Evolutionary conservation across 2,329 filamentous ascomycete species (phyloP), one percentile per base, ranked within the genome.

Genomic region (Colletotrichum scovillei): DNA sequence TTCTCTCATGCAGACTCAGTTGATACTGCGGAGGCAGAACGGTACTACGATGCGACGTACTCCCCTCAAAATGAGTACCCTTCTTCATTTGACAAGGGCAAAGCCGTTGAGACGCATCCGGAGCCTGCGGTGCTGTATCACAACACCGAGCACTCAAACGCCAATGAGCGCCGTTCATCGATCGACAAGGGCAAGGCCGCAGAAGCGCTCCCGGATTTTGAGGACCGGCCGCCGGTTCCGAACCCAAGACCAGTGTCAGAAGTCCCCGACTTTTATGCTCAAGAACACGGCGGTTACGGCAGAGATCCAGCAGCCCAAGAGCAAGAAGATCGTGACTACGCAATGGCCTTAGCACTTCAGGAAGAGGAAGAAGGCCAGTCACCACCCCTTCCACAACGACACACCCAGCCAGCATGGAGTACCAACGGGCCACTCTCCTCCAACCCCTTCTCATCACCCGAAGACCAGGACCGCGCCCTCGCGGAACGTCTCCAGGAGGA

Each of bases 321-420:
- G 46, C 70, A 73, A 30, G 70, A 73, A 35, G 70, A 73, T 22
- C 70, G 70, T 0, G 70, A 73, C 60, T 73, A 69, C 26, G 70
- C 70, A 16, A 73, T 73, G 70, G 70, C 70, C 16, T 28, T 73
- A 1, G 70, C 70, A 12, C 70, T 73, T 24, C 70, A 73, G 35
- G 70, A 73, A n/a, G 70, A 70, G 24, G 70, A 73, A 26, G 69
- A 68, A 9, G 30, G n/a, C 5, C 53, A 73, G n/a, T 38, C 53
- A 12, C 66, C 67, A 19, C 28, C 49, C 3, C 55, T 73, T 14
- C 70, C 70, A 8, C 70, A 73, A 35, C 60, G 70, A 0, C 46
- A 55, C 6, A 28, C 55, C 52, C 49, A 73, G 28, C 38, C 53
- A 4, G 63, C 66, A 9, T 73, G 66, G 70, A 59, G 30, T 2